Conservation (phyloP, 352 stramenopile genomes). For the Aphanomyces astaci region DNA sequence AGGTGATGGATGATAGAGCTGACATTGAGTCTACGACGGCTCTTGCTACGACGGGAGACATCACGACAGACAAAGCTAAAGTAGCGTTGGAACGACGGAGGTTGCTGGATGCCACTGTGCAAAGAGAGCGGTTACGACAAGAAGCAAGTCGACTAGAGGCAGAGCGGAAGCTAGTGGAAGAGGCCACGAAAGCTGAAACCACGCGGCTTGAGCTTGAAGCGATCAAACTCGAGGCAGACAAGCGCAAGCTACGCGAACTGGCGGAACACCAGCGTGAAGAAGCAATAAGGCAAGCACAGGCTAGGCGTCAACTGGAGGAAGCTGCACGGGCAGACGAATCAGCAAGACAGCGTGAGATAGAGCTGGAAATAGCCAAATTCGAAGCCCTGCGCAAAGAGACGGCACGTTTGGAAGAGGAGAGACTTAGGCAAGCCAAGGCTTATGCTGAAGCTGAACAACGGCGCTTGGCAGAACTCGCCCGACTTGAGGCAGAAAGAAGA, state of each 20-base stretch:
- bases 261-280: neutral
- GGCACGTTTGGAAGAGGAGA: neutral
- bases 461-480: neutral
- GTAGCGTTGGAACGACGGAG: neutral
- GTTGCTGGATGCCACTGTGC: neutral
- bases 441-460: conserved; percentile 12
- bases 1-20: too few species aligned
- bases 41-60: too few species aligned
- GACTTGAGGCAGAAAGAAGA: neutral
- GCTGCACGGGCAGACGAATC: neutral
- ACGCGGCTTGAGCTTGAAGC: neutral
- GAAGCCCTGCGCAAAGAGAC: neutral
- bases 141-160: neutral
- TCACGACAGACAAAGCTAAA: neutral
- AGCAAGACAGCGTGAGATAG: conserved; percentile 6
- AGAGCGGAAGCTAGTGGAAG: neutral
- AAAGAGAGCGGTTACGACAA: neutral
- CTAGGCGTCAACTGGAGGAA: conserved; percentile 18
- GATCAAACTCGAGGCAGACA: neutral
- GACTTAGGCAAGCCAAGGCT: conserved; percentile 10
- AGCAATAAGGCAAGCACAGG: neutral
- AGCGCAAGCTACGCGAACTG: neutral
- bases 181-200: neutral
- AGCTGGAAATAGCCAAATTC: conserved; percentile 1
- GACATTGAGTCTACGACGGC: too few species aligned